Evolutionary conservation across 31 red algal species (phyloP).

Genomic region (Endocladia muricata): DNA sequence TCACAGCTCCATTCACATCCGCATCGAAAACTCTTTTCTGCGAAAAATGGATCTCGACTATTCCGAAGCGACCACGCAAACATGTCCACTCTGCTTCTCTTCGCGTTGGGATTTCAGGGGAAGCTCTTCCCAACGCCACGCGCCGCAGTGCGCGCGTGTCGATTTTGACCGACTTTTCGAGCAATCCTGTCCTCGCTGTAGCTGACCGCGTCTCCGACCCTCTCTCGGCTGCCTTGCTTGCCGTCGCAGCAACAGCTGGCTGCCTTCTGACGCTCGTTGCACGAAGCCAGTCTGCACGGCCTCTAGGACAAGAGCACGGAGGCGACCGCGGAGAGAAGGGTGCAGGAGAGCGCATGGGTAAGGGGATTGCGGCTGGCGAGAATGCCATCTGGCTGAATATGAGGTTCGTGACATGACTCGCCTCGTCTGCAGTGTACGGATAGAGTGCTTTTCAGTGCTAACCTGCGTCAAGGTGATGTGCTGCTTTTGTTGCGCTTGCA

Average conservation of each 20-base stretch:
- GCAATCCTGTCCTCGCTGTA: conserved; percentile 50
- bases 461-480: too few relatives aligned
- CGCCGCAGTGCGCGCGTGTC: conserved; percentile 23
- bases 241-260: conserved; percentile 12
- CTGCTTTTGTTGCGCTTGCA: not conserved
- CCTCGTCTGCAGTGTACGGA: not conserved
- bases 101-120: not conserved
- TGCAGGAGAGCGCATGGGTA: too few relatives aligned
- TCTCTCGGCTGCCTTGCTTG: conserved; percentile 21
- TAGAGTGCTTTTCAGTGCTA: not conserved
- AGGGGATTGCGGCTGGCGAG: too few relatives aligned
- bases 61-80: too few relatives aligned
- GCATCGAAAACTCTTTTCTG: too few relatives aligned
- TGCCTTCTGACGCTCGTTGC: conserved; percentile 13
- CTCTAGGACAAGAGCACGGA: too few relatives aligned
- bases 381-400: conserved; percentile 67
- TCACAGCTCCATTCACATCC: too few relatives aligned
- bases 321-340: too few relatives aligned
- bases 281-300: too few relatives aligned
- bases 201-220: conserved; percentile 42
- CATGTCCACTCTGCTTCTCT: too few relatives aligned
- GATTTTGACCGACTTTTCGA: conserved; percentile 46
- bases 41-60: too few relatives aligned
- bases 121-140: not conserved
- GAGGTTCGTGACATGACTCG: conserved; percentile 18